A percentile compares a stretch with the other conserved stretches of the same genome.
Evolutionary conservation across 306 rosid species (phyloP).

Genomic region (Vicia villosa): DNA sequence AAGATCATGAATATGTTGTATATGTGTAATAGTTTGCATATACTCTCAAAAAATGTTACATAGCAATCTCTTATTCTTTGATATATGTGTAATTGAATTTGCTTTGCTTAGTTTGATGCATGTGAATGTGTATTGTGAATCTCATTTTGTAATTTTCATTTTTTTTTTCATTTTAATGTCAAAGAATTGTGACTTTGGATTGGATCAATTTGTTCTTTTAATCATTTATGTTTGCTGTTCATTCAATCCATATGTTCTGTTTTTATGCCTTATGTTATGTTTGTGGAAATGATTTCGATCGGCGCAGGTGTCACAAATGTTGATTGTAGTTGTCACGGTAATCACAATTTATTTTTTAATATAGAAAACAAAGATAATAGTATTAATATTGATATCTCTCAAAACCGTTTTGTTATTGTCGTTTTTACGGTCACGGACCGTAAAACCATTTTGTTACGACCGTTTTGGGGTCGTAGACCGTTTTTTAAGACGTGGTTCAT

Average conservation of each 20-base stretch:
- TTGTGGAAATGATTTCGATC: too few relatives aligned
- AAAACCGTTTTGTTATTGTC: too few relatives aligned
- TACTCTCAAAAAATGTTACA: constrained; percentile 36
- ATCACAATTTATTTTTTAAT: too few relatives aligned
- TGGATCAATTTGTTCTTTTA: constrained; percentile 24
- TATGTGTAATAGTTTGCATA: constrained; percentile 43
- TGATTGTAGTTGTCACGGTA: too few relatives aligned
- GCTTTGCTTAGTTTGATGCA: constrained; percentile 28
- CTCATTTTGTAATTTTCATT: constrained; percentile 34
- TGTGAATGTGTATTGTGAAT: constrained; percentile 38
- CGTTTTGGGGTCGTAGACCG: too few relatives aligned
- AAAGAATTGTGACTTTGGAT: constrained; percentile 35
- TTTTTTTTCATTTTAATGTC: constrained; percentile 14
- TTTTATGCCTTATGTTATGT: background rate
- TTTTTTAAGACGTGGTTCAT: too few relatives aligned
- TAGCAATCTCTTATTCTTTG: constrained; percentile 42
- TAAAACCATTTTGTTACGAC: too few relatives aligned
- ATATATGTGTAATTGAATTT: constrained; percentile 30
- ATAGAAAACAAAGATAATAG: too few relatives aligned
- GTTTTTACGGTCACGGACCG: too few relatives aligned
- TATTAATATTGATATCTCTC: too few relatives aligned
- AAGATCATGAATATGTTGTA: constrained; percentile 9
- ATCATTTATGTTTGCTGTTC: background rate
- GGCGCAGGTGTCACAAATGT: too few relatives aligned
- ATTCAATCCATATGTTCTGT: constrained; percentile 19